Percentiles rank a stretch among this genome's conserved stretches.
Evolutionary conservation across 2,329 filamentous ascomycete genomes (phyloP).

Genomic region (Coleophoma crateriformis): DNA sequence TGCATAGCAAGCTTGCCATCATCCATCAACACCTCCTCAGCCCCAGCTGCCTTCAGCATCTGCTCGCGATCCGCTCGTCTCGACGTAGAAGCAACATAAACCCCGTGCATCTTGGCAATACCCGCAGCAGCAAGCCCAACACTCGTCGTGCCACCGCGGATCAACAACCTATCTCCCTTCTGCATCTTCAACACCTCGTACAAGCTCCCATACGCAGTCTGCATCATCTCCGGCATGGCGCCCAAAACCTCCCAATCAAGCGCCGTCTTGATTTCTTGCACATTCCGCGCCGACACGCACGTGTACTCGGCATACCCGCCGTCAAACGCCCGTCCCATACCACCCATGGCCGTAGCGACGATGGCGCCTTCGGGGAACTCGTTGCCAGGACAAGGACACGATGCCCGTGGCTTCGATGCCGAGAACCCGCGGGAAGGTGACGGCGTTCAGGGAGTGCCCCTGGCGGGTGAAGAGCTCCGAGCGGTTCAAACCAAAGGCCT

Average conservation of each 20-base stretch:
- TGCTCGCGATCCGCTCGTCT: conserved; percentile 28
- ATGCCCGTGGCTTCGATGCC: conserved; percentile 17
- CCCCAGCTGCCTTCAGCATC: conserved; percentile 33
- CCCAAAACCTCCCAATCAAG: conserved; percentile 37
- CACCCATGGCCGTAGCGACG: conserved; percentile 43
- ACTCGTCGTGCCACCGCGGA: conserved; percentile 42
- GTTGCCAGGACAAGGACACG: conserved; percentile 13
- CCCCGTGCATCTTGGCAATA: conserved; percentile 36
- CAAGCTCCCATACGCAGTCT: conserved; percentile 37
- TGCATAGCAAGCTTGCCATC: conserved; percentile 31
- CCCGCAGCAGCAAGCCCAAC: conserved; percentile 40
- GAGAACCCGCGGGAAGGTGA: conserved; percentile 14
- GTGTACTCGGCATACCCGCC: conserved; percentile 45
- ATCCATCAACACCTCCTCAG: conserved; percentile 38
- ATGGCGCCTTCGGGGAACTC: conserved; percentile 32
- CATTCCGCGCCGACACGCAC: conserved; percentile 34
- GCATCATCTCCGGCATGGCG: conserved; percentile 43
- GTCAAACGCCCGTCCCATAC: conserved; percentile 39
- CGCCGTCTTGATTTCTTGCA: conserved; percentile 29
- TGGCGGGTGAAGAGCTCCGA: conserved; percentile 59
- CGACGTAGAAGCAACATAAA: conserved; percentile 34
- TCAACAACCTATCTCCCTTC: conserved; percentile 35
- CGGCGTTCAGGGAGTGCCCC: conserved; percentile 10
- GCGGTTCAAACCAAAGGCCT: conserved; percentile 77
- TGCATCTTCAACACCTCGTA: conserved; percentile 31